Evolutionary conservation across 2,329 filamentous ascomycete genomes (phyloP).

Genomic region (Hypoxylon sp.): DNA sequence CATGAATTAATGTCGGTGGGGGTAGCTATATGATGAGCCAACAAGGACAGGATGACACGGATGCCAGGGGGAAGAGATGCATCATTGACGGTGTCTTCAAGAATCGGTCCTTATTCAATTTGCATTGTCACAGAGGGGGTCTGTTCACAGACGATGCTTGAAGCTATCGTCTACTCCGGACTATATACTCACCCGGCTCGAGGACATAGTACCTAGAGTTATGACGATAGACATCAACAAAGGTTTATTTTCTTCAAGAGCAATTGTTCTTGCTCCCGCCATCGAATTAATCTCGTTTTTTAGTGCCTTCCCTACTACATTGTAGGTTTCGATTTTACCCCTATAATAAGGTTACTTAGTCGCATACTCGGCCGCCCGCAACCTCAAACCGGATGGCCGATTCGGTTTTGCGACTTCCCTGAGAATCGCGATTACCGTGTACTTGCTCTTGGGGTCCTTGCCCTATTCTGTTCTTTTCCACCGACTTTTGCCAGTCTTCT

Average conservation of each 20-base stretch:
- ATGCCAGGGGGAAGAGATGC: constrained; percentile 23
- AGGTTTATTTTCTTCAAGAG: constrained; percentile 11
- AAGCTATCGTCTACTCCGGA: constrained; percentile 33
- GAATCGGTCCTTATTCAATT: constrained; percentile 30
- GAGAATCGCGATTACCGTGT: constrained; percentile 8
- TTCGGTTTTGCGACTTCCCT: constrained; percentile 5
- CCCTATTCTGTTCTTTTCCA: neutral
- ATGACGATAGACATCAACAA: constrained; percentile 41
- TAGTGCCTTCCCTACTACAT: constrained; percentile 2
- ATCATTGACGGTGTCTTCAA: constrained; percentile 26
- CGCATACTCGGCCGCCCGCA: constrained; percentile 27
- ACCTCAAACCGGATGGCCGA: constrained; percentile 3
- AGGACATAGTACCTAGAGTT: constrained; percentile 32
- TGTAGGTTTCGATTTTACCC: constrained; percentile 12
- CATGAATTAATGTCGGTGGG: constrained; percentile 43
- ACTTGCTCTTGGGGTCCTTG: neutral
- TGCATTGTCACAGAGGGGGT: constrained; percentile 27
- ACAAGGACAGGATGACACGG: constrained; percentile 29
- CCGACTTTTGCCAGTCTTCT: neutral
- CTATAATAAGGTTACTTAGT: constrained; percentile 39
- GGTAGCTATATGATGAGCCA: constrained; percentile 39
- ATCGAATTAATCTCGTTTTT: constrained; percentile 5
- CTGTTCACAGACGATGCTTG: constrained; percentile 19
- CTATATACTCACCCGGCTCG: constrained; percentile 24
- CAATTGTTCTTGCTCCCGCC: constrained; percentile 1